Evolutionary conservation across 805 yeast genomes (phyloP).

Genomic region (Wickerhamomyces alni): DNA sequence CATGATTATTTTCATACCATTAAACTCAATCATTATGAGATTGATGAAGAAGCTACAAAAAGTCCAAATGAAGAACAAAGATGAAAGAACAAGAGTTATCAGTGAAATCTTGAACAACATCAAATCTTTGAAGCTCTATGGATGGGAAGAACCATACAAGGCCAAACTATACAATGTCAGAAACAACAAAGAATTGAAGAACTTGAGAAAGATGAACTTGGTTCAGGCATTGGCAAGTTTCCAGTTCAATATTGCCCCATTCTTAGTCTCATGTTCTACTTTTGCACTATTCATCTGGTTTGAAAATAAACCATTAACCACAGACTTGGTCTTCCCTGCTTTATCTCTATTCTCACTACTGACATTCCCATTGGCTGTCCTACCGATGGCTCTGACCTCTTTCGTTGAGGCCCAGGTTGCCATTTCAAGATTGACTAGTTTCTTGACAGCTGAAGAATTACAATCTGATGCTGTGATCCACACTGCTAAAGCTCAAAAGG

Average conservation of each 20-base stretch:
- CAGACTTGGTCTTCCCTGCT: slow-evolving; percentile 92
- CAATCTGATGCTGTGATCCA: slow-evolving; percentile 71
- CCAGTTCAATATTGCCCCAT: slow-evolving; percentile 84
- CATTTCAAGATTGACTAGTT: slow-evolving; percentile 63
- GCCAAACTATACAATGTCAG: slow-evolving; percentile 72
- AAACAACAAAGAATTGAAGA: slow-evolving; percentile 78
- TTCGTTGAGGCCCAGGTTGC: slow-evolving; percentile 89
- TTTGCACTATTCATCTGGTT: slow-evolving; percentile 72
- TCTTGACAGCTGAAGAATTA: slow-evolving; percentile 70
- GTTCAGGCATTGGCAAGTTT: slow-evolving; percentile 66
- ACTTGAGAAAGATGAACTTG: slow-evolving; percentile 67
- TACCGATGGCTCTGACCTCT: slow-evolving; percentile 85
- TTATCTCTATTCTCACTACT: slow-evolving; percentile 81
- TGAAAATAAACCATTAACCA: slow-evolving; percentile 60
- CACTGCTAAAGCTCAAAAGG: slow-evolving; percentile 37
- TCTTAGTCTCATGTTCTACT: slow-evolving; percentile 82
- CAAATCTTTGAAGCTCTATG: slow-evolving; percentile 87
- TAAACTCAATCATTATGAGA: slow-evolving; percentile 65
- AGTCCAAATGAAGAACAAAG: slow-evolving; percentile 84
- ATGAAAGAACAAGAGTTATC: slow-evolving; percentile 83
- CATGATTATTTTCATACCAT: slow-evolving; percentile 71
- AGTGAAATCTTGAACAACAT: slow-evolving; percentile 87
- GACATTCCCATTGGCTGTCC: slow-evolving; percentile 84
- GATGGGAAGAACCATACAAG: slow-evolving; percentile 90
- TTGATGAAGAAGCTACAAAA: slow-evolving; percentile 70